These are phyloP conservation scores for Dictyostelium firmibasis DNA, from an alignment of 78 protist species.

Conservation along the genomic window DNA sequence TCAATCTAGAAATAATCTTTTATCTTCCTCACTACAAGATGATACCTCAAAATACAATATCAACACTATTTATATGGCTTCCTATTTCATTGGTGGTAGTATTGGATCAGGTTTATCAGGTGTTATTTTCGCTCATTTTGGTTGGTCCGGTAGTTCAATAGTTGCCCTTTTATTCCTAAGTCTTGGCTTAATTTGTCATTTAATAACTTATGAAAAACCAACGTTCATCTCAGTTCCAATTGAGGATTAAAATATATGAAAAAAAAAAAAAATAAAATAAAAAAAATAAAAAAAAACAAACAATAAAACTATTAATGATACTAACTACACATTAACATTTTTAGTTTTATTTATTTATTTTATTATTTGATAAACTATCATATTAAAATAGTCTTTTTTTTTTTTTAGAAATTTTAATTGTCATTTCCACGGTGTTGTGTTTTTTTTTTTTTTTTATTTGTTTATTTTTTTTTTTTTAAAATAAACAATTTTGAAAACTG, in stretches of 20 bases:
- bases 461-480: background rate
- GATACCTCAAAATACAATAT: background rate
- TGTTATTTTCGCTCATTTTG: background rate
- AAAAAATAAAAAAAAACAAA: background rate
- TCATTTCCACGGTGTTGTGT: too few species aligned
- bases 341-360: too few species aligned
- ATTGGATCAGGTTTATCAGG: constrained; percentile 46
- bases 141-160: constrained; percentile 24
- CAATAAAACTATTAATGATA: background rate
- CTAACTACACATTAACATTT: background rate
- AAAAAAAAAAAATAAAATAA: background rate
- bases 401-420: too few species aligned
- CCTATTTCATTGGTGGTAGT: constrained; percentile 64
- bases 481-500: background rate
- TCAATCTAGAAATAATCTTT: constrained; percentile 35
- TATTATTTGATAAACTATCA: background rate
- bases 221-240: background rate
- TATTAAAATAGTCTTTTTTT: background rate
- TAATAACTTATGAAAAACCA: background rate
- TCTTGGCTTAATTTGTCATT: constrained; percentile 32
- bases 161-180: constrained; percentile 17
- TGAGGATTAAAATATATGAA: background rate
- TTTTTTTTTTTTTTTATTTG: background rate
- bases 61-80: constrained; percentile 47
- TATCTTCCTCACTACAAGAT: background rate